Conservation (phyloP, 2,329 filamentous ascomycete genomes). For the Fusarium transvaalense region DNA sequence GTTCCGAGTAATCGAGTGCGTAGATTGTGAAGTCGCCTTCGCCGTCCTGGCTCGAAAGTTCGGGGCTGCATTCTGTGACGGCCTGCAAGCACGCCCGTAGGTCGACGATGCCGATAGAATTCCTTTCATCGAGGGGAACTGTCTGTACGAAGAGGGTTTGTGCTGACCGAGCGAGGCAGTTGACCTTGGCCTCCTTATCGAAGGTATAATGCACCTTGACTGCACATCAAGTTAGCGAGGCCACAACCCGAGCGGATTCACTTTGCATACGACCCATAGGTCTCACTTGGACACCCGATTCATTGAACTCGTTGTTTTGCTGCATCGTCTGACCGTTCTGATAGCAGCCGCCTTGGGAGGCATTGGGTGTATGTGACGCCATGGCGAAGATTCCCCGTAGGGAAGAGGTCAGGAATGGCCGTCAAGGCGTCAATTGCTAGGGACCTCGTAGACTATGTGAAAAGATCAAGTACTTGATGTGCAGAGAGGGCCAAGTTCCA, state of each 20-base stretch:
- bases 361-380: constrained; percentile 56
- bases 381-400: constrained; percentile 50
- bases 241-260: constrained; percentile 16
- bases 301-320: constrained; percentile 53
- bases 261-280: constrained; percentile 74
- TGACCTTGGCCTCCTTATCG: constrained; percentile 87
- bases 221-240: constrained; percentile 55
- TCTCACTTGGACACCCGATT: constrained; percentile 68
- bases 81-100: constrained; percentile 88
- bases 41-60: constrained; percentile 75
- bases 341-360: constrained; percentile 52
- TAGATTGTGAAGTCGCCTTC: constrained; percentile 97
- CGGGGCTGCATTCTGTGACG: constrained; percentile 82
- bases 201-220: constrained; percentile 99
- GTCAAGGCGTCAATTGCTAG: constrained; percentile 18
- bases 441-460: constrained; percentile 2
- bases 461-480: constrained; percentile 5
- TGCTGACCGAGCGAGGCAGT: constrained; percentile 88
- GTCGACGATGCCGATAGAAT: constrained; percentile 87
- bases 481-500: neutral
- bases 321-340: constrained; percentile 49
- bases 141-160: constrained; percentile 84
- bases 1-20: constrained; percentile 95
- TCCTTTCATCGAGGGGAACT: constrained; percentile 81
- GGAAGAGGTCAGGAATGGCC: constrained; percentile 40